Conservation (phyloP, 495 filamentous ascomycete genomes). For the Terfezia claveryi region DNA sequence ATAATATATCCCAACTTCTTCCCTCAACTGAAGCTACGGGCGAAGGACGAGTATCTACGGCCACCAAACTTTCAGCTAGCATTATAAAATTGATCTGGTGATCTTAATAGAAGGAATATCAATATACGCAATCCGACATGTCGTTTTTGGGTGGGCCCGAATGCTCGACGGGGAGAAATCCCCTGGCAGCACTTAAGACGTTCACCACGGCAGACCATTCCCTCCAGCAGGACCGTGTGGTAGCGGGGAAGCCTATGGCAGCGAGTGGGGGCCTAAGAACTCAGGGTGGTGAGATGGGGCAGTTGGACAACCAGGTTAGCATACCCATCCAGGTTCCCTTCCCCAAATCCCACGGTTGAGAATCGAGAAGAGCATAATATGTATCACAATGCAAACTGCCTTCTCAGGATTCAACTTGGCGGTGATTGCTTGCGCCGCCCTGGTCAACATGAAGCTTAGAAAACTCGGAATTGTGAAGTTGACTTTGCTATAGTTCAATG, state of each 20-base stretch:
- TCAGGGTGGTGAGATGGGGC: constrained; percentile 29
- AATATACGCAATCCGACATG: constrained; percentile 28
- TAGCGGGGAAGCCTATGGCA: constrained; percentile 40
- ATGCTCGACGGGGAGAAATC: constrained; percentile 91
- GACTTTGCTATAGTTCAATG: too few species aligned
- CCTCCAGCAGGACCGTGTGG: constrained; percentile 69
- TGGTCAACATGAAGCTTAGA: too few species aligned
- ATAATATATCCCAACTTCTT: too few species aligned
- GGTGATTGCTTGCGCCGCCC: too few species aligned
- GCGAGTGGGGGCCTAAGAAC: constrained; percentile 42
- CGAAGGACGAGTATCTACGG: too few species aligned
- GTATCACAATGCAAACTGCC: constrained; percentile 26
- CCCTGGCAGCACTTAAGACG: constrained; percentile 88
- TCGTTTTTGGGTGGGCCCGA: constrained; percentile 88
- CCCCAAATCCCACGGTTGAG: constrained; percentile 43
- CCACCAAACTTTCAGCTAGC: too few species aligned
- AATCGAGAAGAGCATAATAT: constrained; percentile 42
- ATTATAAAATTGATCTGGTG: too few species aligned
- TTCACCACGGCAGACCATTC: constrained; percentile 88
- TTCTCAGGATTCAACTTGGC: too few species aligned
- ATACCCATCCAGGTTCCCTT: background rate
- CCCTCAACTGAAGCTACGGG: too few species aligned
- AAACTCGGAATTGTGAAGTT: too few species aligned
- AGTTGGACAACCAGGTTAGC: constrained; percentile 38
- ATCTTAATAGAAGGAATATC: too few species aligned